These are phyloP conservation scores for Clarireedia homoeocarpa DNA, from an alignment of 2,329 filamentous ascomycete species.

Conservation along the genomic window DNA sequence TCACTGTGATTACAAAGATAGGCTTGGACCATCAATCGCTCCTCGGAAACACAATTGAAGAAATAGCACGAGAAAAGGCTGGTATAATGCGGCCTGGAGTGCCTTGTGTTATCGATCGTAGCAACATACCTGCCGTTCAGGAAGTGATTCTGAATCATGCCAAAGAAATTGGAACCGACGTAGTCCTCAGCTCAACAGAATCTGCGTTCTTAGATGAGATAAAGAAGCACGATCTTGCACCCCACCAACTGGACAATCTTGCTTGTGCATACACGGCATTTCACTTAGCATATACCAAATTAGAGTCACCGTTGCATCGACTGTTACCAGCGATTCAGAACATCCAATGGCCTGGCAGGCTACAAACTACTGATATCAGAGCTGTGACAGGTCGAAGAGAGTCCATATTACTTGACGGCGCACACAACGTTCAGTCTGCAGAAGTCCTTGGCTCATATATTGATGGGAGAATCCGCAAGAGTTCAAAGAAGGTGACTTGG, in stretches of 20 bases:
- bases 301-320: conserved; percentile 30
- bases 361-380: conserved; percentile 53
- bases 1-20: conserved; percentile 86
- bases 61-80: conserved; percentile 82
- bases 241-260: conserved; percentile 49
- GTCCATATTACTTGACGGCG: conserved; percentile 72
- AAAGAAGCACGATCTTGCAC: conserved; percentile 35
- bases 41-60: conserved; percentile 70
- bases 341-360: conserved; percentile 57
- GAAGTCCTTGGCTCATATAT: conserved; percentile 62
- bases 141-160: conserved; percentile 54
- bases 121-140: conserved; percentile 57
- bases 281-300: conserved; percentile 36
- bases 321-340: conserved; percentile 38
- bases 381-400: conserved; percentile 40
- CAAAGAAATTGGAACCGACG: conserved; percentile 45
- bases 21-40: conserved; percentile 85
- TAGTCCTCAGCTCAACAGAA: conserved; percentile 34
- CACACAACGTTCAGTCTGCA: conserved; percentile 84
- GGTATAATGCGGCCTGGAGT: conserved; percentile 77
- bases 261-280: conserved; percentile 49
- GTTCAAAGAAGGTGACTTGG: conserved; percentile 59
- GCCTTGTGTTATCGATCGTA: conserved; percentile 73
- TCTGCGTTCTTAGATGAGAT: conserved; percentile 32
- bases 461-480: conserved; percentile 46